Evolutionary conservation across 1,139 yeast genomes (phyloP), one percentile per base, ranked within the genome.

Genomic region (Nakaseomyces nivariensis): DNA sequence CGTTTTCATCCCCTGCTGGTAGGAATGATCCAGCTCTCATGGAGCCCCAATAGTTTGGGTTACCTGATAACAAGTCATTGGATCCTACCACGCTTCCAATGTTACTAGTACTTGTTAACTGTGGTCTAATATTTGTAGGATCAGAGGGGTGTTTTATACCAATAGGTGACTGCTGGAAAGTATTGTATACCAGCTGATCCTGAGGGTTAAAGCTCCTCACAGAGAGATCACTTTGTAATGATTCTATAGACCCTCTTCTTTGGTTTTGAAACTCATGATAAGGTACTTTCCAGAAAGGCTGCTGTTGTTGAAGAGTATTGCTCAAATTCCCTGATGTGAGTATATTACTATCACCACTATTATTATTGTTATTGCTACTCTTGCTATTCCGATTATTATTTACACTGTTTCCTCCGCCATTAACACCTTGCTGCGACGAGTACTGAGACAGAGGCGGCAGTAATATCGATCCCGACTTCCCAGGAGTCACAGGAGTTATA

Each of bases 251-350:
- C 10, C 59, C 58, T 36, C 66, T 53, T 38, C 64, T 52, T 47
- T 62, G 65, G 34, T 59, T 54, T 37, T 59, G 62, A 47, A 61
- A 62, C 49, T 63, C 66, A 48, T 62, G 64, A 43, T 63, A 63
- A 8, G 68, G 67, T 2, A 64, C 67, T 51, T 64, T 64, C 68
- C 68, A 64, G 48, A 64, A 64, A 49, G 61, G 67, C 51, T 63
- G 67, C 45, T 60, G 58, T 26, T 38, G 44, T 11, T 41, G 44
- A 9, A 41, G 34, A 6, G 44, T 29, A 29, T 22, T 13, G 7
- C 34, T 41, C 33, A 41, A 17, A 26, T 17, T 41, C 5, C 8
- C 49, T 50, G 32, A 54, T 24, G n/a, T 25, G 33, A 29, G 44
- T 8, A n/a, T 36, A n/a, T 24, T 38, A 4, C 33, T 29, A 17